Percentiles rank a stretch among this genome's conserved stretches.
These are phyloP conservation scores for Galerina sulciceps DNA, from an alignment of 768 basidiomycete species.

Conservation along the genomic window DNA sequence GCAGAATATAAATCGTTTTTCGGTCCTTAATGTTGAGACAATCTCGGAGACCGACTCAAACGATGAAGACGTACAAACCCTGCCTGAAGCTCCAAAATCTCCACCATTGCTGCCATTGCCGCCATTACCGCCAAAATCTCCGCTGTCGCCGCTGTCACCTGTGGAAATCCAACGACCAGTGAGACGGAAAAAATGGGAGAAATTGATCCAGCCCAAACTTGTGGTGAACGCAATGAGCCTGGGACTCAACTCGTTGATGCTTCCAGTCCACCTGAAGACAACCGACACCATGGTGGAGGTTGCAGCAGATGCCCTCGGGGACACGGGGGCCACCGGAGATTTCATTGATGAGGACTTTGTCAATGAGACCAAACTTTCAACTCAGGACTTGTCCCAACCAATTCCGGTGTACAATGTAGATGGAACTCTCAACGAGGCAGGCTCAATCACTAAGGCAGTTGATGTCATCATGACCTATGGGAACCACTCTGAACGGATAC, in stretches of 20 bases:
- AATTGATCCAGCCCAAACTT: too few species aligned
- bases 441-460: constrained; percentile 5
- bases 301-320: constrained; percentile 3
- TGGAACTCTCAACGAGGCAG: constrained; percentile 2
- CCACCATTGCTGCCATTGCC: too few species aligned
- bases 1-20: too few species aligned
- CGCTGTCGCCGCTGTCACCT: too few species aligned
- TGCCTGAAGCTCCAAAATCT: too few species aligned
- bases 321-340: constrained; percentile 7
- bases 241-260: neutral
- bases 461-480: neutral
- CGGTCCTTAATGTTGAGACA: too few species aligned
- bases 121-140: too few species aligned
- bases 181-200: too few species aligned
- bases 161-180: too few species aligned
- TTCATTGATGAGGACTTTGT: constrained; percentile 10
- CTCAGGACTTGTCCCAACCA: neutral
- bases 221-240: neutral
- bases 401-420: constrained; percentile 18
- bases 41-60: too few species aligned
- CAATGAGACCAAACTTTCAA: neutral
- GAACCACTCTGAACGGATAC: neutral
- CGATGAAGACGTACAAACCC: too few species aligned
- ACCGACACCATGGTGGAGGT: neutral
- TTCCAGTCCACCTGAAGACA: neutral